Base-by-base conservation (phyloP, 345 rosid genomes). In the Balakata baccata region DNA sequence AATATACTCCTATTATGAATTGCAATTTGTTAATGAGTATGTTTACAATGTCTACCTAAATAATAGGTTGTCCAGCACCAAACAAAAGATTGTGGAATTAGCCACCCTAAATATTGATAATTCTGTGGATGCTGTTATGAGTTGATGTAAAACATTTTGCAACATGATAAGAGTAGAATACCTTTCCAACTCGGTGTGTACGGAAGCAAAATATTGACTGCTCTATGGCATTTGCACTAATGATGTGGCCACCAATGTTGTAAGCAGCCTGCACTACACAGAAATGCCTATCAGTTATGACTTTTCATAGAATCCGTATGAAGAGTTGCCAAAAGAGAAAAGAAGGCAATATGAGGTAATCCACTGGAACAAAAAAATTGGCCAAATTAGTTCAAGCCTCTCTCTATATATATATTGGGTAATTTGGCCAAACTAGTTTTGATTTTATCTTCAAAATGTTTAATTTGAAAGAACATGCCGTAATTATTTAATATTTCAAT, bases 191-290 rank as follows among this genome's bases (percentile, higher is more conserved):
- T 64, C 97, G 82, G 58, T 89, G 92, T 75, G 94, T 80, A 11
- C 75, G 87, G 78, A 94, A 79, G 80, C 97, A 77, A 70, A 94
- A 86, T 79, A 94, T 85, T 8, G 92, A 89, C 79, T 89, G 89
- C 85, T 94, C 94, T 67, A 94, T 88, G 62, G 97, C 82, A 82
- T 87, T 90, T 80, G 97, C 97, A 57, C 92, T 92, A 60, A 92
- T 77, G 57, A 89, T 79, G 62, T 84, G 90, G 41, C 96, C 98
- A 25, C 92, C 93, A 8, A 94, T 86, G 84, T 92, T 94, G 79
- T 94, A 94, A 17, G 93, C 89, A 82, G 91, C 92, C 98, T 92
- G 94, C 88, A 85, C 89, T 84, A 89, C 54, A 83, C 76, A 78
- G 59, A 81, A 62, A 79, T 75, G 76, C 75, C 70, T 54, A 77